Conservation (phyloP, 2,329 filamentous ascomycete species). For the Talaromyces sp. region DNA sequence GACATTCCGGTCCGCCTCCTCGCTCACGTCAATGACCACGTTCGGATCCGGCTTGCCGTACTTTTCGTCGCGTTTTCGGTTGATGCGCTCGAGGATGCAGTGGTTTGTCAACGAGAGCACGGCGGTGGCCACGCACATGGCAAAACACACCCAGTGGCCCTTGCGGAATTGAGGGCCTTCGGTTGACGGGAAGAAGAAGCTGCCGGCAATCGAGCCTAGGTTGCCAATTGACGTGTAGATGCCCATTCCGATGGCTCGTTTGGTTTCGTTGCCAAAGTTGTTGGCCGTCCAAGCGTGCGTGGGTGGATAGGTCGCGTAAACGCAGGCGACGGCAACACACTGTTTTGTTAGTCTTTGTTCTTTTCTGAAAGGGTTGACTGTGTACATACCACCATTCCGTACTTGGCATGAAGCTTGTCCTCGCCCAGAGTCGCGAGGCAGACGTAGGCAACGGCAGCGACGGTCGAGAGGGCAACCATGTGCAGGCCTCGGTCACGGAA, state of each 20-base stretch:
- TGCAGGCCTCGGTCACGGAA: constrained; percentile 6
- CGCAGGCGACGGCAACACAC: constrained; percentile 5
- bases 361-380: background rate
- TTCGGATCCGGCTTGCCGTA: constrained; percentile 2
- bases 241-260: constrained; percentile 6
- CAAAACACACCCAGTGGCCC: constrained; percentile 6
- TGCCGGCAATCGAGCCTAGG: constrained; percentile 5
- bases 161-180: constrained; percentile 1
- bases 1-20: constrained; percentile 1
- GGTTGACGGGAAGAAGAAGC: constrained; percentile 3
- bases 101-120: constrained; percentile 2
- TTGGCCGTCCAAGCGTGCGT: constrained; percentile 9
- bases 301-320: constrained; percentile 7
- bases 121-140: constrained; percentile 3
- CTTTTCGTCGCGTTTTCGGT: constrained; percentile 2
- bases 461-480: constrained; percentile 1
- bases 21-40: background rate
- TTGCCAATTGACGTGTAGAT: constrained; percentile 5
- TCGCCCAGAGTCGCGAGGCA: constrained; percentile 3
- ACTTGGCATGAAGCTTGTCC: constrained; percentile 4
- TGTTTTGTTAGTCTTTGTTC: background rate
- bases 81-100: background rate
- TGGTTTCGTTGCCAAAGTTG: constrained; percentile 8
- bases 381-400: background rate
- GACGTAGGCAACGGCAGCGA: constrained; percentile 2